phyloP scores from a whole-genome alignment of 1,284 basidiomycete species.

The Naganishia cerealis region DNA sequence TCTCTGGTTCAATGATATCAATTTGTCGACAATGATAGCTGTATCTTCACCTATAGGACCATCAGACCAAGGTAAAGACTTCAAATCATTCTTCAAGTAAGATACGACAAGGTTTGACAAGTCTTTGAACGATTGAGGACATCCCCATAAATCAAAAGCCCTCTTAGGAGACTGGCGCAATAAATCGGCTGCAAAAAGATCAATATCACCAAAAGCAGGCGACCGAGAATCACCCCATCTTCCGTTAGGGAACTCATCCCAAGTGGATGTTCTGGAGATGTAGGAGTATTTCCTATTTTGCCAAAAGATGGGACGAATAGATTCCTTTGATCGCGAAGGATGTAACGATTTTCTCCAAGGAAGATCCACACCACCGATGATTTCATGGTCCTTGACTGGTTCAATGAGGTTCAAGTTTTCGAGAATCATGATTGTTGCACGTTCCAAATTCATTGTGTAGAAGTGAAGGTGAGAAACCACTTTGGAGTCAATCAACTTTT shows the following conservation, averaged over 20 bases:
- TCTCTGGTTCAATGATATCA: constrained; percentile 78
- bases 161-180: too few relatives aligned
- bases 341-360: too few relatives aligned
- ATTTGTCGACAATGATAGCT: too few relatives aligned
- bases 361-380: too few relatives aligned
- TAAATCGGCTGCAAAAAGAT: too few relatives aligned
- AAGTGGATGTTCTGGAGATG: constrained; percentile 86
- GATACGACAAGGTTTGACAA: too few relatives aligned
- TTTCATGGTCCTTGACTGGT: too few relatives aligned
- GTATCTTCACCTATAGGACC: too few relatives aligned
- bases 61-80: constrained; percentile 91
- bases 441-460: constrained; percentile 98
- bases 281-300: constrained; percentile 89
- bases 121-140: too few relatives aligned
- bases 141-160: too few relatives aligned
- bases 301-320: constrained; percentile 84
- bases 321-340: constrained; percentile 82
- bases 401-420: constrained; percentile 82
- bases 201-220: constrained; percentile 94
- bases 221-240: constrained; percentile 95
- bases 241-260: constrained; percentile 99
- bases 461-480: constrained; percentile 88
- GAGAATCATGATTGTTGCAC: constrained; percentile 86
- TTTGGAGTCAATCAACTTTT: constrained; percentile 68
- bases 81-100: too few relatives aligned